Base-by-base conservation (phyloP, 192 early-diverging fungal genomes). In the Linnemannia exigua region DNA sequence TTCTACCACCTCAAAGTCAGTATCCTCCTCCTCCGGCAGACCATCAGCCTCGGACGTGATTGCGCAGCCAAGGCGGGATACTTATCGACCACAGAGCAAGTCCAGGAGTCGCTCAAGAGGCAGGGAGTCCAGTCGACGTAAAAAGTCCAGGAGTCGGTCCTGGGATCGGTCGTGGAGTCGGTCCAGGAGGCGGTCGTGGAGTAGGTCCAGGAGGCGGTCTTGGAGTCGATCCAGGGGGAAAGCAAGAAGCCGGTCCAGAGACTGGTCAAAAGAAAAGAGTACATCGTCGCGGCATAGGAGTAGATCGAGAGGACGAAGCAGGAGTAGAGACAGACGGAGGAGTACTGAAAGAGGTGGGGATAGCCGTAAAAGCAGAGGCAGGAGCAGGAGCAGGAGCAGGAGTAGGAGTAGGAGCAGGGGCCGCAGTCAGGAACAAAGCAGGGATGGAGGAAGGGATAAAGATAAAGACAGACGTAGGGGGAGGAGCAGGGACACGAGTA, bases 101-200 rank as follows among this genome's bases (percentile, higher is more conserved):
- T 63, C 58, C 14, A 31, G 58, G 28, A 63, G 58, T 63, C 58
- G 58, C 28, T 63, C 58, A 15, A 63, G 58, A 63, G 58, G 58
- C 58, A 31, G 11, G 12, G 58, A 63, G 28, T 31, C 58, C 12
- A 63, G 28, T 31, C 7, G 58, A 28, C 58, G 58, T 25, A 31
- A 31, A 63, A 63, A 63, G 1, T 63, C 58, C 11, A 63, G 58
- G 58, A 52, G 61, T 76, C 33, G 35, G 12, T 68, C 67, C 1
- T 58, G 68, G 19, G 63, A 31, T 12, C 36, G 41, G 12, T 71
- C 80, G 2, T 69, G 67, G 67, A 81, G 68, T 36, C 28, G 70
- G 17, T 82, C 80, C 14, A 72, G 72, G 58, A 70, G 75, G 67
- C 46, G 75, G 28, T 83, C 81, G 1, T 35, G 74, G 41, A 66